Base-by-base conservation (phyloP, 2,329 filamentous ascomycete genomes). In the Pseudogymnoascus sp. region DNA sequence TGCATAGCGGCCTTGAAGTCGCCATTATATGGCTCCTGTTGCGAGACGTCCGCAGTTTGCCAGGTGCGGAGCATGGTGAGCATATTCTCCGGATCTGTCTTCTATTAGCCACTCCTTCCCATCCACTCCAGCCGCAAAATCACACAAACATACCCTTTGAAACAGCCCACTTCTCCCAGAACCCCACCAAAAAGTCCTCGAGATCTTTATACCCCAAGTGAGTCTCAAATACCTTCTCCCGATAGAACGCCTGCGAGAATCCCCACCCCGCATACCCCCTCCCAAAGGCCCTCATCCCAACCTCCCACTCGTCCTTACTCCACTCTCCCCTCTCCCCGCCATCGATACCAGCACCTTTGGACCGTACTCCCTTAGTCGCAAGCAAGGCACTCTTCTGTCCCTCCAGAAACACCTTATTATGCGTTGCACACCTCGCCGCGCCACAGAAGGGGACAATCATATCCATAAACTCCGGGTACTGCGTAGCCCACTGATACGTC, bases 181-280 rank as follows among this genome's bases (percentile, higher is more conserved):
- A 91, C 11, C 80, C 82, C 6, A 83, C 75, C 78, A 93, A 82
- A 64, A 91, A 93, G 60, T 89, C 84, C 64, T 91, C 88, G 2
- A 92, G 76, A 60, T 83, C 77, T 65, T 84, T 84, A 67, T 80
- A 90, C 0, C 86, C 86, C 7, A 91, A 78, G 0, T 70, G 75
- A 1, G 72, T 84, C 70, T 89, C 82, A 70, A 87, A 87, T n/a
- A 90, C 63, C 69, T 80, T 85, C 66, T 90, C 77, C 1, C 89
- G 80, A 68, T 93, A 93, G 68, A 92, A 93, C 0, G 87, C 80
- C 68, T 92, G 89, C 59, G 84, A 88, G 68, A 93, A 89, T 0
- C 90, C 89, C 89, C 85, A 94, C 0, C 89, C 89, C 1, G 89
- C 88, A 72, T 94, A 94, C 0, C 85, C 89, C 47, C 88, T 79